Evolutionary conservation across 2,329 filamentous ascomycete genomes (phyloP).

Genomic region (Colletotrichum sp.): DNA sequence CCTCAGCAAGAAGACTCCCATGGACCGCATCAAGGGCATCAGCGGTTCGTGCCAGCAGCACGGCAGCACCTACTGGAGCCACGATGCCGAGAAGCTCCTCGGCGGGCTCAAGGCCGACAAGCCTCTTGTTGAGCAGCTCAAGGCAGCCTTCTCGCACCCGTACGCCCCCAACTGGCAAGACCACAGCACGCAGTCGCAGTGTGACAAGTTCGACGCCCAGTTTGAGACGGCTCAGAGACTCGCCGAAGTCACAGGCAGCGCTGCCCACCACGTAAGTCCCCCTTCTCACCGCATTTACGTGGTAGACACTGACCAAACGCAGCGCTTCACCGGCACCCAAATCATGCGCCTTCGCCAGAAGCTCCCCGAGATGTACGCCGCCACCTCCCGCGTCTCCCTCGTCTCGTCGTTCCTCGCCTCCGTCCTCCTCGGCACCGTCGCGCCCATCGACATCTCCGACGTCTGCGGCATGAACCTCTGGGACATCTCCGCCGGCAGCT

Average conservation of each 20-base stretch:
- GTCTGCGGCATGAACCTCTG: slow-evolving; percentile 97
- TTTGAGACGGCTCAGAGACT: slow-evolving; percentile 72
- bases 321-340: slow-evolving; percentile 97
- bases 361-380: slow-evolving; percentile 80
- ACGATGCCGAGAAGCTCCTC: slow-evolving; percentile 70
- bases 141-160: slow-evolving; percentile 77
- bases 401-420: slow-evolving; percentile 96
- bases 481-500: slow-evolving; percentile 79
- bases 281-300: not conserved
- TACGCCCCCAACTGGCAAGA: slow-evolving; percentile 99
- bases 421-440: slow-evolving; percentile 82
- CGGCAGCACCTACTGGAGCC: slow-evolving; percentile 93
- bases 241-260: slow-evolving; percentile 84
- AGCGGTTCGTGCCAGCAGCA: slow-evolving; percentile 97
- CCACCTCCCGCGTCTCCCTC: slow-evolving; percentile 85
- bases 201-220: slow-evolving; percentile 81
- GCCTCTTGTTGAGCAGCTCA: slow-evolving; percentile 75
- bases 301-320: slow-evolving; percentile 12
- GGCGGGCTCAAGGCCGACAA: slow-evolving; percentile 62
- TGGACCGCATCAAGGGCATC: slow-evolving; percentile 78
- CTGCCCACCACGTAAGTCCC: slow-evolving; percentile 86
- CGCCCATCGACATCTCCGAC: slow-evolving; percentile 92
- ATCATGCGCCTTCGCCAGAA: slow-evolving; percentile 87
- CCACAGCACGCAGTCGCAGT: slow-evolving; percentile 90
- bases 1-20: slow-evolving; percentile 68